Base-by-base conservation (phyloP, 2,329 filamentous ascomycete genomes). In the Emydomyces testavorans region DNA sequence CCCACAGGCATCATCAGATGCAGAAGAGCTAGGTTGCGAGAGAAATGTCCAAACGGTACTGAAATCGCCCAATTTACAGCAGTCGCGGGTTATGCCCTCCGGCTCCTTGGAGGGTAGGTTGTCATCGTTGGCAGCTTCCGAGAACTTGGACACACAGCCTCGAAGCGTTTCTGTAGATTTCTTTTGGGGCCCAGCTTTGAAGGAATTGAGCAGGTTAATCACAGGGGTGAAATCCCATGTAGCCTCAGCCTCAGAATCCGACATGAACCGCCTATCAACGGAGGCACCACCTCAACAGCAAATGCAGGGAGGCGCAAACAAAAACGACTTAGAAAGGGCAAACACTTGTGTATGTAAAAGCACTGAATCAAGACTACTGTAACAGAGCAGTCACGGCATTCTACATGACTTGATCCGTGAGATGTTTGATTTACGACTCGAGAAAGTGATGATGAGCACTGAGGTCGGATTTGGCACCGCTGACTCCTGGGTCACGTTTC, bases 161-260 rank as follows among this genome's bases (percentile, higher is more conserved):
- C 18, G 38, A 18, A 16, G 8, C 1, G n/a, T 5, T 15, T 34
- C n/a, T 20, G 5, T 6, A 42, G 13, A 6, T 35, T 42, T 20
- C 35, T 26, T 10, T 10, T 32, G 20, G 13, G 29, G 15, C 3
- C 24, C 40, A 39, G 15, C 32, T 8, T 6, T 47, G 28, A 59
- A 54, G 11, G 63, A 66, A 41, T 62, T 58, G 6, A 72, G 61
- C 40, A 72, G 63, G 52, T 65, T 61, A 53, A 70, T 65, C 53
- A 68, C 70, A 55, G 65, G 62, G 54, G 62, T 59, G 50, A 72
- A 67, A 58, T 71, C 70, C 70, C 70, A 72, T 46, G 60, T 58
- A 49, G 57, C 45, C 48, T 56, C 46, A 18, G 54, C 51, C 46
- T 58, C 54, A 49, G 54, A 46, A 35, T 58, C 53, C 44, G 57